Base-by-base conservation (phyloP, 768 basidiomycete genomes). In the Hebeloma cylindrosporum region DNA sequence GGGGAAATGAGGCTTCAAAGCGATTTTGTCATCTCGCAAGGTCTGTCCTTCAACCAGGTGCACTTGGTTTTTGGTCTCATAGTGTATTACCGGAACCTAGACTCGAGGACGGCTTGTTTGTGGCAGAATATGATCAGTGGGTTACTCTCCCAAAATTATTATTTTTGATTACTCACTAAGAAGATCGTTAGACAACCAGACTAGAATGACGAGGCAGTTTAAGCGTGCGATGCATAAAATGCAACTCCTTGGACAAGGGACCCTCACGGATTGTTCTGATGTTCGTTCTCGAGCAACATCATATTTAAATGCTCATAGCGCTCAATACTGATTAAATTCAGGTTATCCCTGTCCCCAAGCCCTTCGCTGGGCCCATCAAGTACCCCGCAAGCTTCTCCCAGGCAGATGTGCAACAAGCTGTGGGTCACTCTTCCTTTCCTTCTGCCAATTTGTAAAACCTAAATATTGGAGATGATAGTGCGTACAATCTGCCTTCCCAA, bases 1-100 rank as follows among this genome's bases (percentile, higher is more conserved):
- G 70, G 70, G 13, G 69, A 68, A 50, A 61, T 73, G 58, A 66
- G 69, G 41, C 62, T 72, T 11, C 64, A 70, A 50, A 68, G 66
- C 38, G 69, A 72, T 55, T 65, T 59, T 32, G 52, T 39, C 16
- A 37, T 64, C 17, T 48, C 59, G 8, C 52, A 43, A 8, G 59
- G 54, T 45, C 14, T n/a, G 17, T 39, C 47, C 37, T 40, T 42
- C 7, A 20, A 32, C 20, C 14, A 5, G 7, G 8, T 22, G 8
- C 6, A 14, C 32, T 26, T 10, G n/a, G 27, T 13, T 16, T 16
- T 10, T 25, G 20, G 18, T 14, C 3, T 32, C 2, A n/a, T n/a
- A n/a, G n/a, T n/a, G n/a, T n/a, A n/a, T n/a, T n/a, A n/a, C n/a
- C n/a, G n/a, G n/a, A n/a, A n/a, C n/a, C 11, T 22, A 51, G 51